Evolutionary conservation across 768 basidiomycete genomes (phyloP).

Genomic region (Leucosporidium scottii): DNA sequence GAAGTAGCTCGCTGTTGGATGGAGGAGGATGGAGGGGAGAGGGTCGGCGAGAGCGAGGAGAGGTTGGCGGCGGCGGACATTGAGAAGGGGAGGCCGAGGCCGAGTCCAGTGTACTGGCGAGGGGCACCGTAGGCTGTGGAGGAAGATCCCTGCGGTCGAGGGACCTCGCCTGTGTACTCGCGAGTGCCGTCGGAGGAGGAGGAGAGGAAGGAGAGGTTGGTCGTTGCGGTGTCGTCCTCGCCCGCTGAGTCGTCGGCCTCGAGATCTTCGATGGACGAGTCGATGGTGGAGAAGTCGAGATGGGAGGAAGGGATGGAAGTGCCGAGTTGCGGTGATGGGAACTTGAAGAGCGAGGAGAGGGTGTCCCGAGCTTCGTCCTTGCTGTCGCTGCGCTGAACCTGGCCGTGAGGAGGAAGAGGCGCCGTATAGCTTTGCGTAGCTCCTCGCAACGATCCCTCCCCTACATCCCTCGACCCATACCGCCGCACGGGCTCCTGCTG

Average conservation of each 20-base stretch:
- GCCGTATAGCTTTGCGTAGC: no score
- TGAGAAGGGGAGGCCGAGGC: conserved; percentile 34
- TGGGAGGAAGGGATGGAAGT: no score
- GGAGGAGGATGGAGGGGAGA: conserved; percentile 3
- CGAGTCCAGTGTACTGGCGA: conserved; percentile 24
- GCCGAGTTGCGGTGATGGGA: conserved; percentile 16
- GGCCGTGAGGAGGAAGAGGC: no score
- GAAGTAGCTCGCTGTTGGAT: conserved; percentile 11
- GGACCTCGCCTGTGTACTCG: background rate
- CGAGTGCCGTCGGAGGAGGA: background rate
- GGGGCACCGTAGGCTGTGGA: background rate
- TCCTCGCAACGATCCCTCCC: no score
- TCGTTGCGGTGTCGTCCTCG: conserved; percentile 8
- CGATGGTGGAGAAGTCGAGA: background rate
- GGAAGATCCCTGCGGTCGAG: background rate
- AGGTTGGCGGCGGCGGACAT: conserved; percentile 25
- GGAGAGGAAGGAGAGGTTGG: background rate
- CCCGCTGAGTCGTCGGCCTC: background rate
- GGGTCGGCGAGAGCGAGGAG: conserved; percentile 12
- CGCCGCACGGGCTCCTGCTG: no score
- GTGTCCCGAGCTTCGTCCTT: conserved; percentile 14
- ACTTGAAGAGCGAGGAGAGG: conserved; percentile 6
- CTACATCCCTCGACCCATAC: no score
- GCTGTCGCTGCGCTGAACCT: background rate
- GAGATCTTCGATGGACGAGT: background rate